Conservation (phyloP, 768 basidiomycete species). For the Auricularia sp. region DNA sequence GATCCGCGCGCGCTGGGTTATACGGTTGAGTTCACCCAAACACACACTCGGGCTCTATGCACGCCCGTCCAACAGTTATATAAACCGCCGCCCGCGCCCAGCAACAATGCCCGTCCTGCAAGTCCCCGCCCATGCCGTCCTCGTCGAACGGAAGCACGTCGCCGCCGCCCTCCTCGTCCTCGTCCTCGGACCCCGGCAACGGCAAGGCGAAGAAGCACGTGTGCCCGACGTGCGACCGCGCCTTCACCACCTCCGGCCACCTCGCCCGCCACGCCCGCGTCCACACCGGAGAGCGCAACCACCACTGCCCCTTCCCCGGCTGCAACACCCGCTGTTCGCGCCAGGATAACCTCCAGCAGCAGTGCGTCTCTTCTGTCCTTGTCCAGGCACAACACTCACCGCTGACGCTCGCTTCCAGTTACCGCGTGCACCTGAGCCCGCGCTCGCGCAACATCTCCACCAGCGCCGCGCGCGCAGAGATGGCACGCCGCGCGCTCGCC, state of each 20-base stretch:
- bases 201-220: too few relatives aligned
- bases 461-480: constrained; percentile 46
- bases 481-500: constrained; percentile 31
- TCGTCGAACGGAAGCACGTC: too few relatives aligned
- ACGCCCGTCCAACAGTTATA: too few relatives aligned
- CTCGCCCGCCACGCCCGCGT: constrained; percentile 77
- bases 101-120: too few relatives aligned
- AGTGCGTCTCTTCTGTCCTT: constrained; percentile 28
- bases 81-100: too few relatives aligned
- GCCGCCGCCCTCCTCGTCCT: too few relatives aligned
- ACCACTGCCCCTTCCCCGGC: constrained; percentile 88
- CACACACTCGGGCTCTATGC: too few relatives aligned
- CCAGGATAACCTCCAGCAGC: constrained; percentile 77
- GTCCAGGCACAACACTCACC: too few relatives aligned
- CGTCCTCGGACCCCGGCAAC: too few relatives aligned
- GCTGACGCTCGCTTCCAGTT: constrained; percentile 30
- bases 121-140: too few relatives aligned
- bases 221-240: constrained; percentile 11
- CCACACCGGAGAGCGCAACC: constrained; percentile 87
- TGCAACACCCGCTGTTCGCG: constrained; percentile 86
- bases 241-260: constrained; percentile 82
- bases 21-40: too few relatives aligned
- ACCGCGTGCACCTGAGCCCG: constrained; percentile 73
- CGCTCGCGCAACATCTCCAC: constrained; percentile 60
- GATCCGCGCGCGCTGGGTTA: too few relatives aligned